These are phyloP conservation scores for Beauveria scarabaeidicola DNA, from an alignment of 2,329 filamentous ascomycete species.

Conservation along the genomic window DNA sequence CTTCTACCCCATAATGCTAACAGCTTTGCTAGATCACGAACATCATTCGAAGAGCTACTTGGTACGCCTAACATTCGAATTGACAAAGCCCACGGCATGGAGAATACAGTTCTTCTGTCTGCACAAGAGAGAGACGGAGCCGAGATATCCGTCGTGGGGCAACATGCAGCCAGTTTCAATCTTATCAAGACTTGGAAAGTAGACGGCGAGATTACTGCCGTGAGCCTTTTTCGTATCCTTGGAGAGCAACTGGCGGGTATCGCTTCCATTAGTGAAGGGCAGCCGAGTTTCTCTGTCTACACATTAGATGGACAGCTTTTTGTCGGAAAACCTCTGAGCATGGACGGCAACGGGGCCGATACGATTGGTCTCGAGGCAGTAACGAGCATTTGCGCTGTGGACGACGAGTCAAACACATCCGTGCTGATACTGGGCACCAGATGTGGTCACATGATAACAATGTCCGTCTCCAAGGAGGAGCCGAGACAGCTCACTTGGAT, in stretches of 20 bases:
- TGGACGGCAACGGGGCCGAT: not conserved
- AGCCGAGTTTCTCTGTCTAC: constrained; percentile 1
- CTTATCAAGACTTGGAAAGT: not conserved
- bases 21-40: constrained; percentile 19
- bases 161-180: not conserved
- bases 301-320: not conserved
- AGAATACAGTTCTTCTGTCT: constrained; percentile 34
- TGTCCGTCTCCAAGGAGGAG: constrained; percentile 20
- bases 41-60: constrained; percentile 25
- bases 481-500: constrained; percentile 20
- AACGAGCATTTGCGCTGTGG: constrained; percentile 35
- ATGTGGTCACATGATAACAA: constrained; percentile 41
- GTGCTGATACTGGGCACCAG: constrained; percentile 40
- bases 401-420: constrained; percentile 19
- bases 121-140: constrained; percentile 21
- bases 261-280: not conserved
- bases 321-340: not conserved
- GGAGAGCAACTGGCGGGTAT: not conserved
- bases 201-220: constrained; percentile 4
- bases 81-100: constrained; percentile 34
- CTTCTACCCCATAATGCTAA: not conserved
- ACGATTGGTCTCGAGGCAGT: constrained; percentile 29
- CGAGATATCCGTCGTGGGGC: not conserved
- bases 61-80: constrained; percentile 21
- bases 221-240: not conserved